Evolutionary conservation across 2,329 filamentous ascomycete species (phyloP), one percentile per base, ranked within the genome.

Genomic region (Monosporascus sp.): DNA sequence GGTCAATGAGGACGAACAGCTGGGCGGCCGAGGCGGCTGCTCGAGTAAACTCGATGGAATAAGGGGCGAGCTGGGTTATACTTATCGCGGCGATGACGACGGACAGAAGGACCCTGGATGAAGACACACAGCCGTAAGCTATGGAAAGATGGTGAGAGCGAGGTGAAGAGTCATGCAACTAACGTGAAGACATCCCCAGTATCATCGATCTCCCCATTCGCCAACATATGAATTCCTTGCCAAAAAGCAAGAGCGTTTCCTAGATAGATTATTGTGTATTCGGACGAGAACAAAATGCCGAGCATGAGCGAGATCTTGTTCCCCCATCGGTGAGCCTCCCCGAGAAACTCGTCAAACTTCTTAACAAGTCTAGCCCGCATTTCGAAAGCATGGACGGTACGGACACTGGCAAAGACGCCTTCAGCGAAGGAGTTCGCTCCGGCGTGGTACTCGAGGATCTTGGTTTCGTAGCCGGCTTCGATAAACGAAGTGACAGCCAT

Each of bases 191-290:
- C 71, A 14, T 66, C 63, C 14, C 74, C 74, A 6, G 68, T 63
- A 8, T 67, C 60, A 1, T 56, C 38, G 27, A 77, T 71, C 50
- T 74, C 70, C 14, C 72, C 72, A 1, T 60, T 62, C 8, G 65
- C 60, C 17, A 70, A 61, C 65, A 76, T 69, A 27, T 61, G 63
- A 37, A 75, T 61, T 7, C 74, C 74, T 52, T 76, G 74, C 74
- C 74, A 77, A 50, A 77, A 77, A 7, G 72, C 71, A 7, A 77
- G 65, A 2, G 68, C 72, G 46, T 73, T 74, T 7, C 73, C 73
- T 1, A 70, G 61, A 39, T 74, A 75, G 46, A 76, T 71, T 51
- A 74, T 67, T 47, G 67, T 68, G 50, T 73, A 76, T 55, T 74
- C 68, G 5, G 57, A 59, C 2, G 67, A 70, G 56, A 74, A 75